A percentile compares a stretch with the other conserved stretches of the same genome.
phyloP scores from a whole-genome alignment of 2,329 filamentous ascomycete genomes.

The Fusarium tanahbumbuense region DNA sequence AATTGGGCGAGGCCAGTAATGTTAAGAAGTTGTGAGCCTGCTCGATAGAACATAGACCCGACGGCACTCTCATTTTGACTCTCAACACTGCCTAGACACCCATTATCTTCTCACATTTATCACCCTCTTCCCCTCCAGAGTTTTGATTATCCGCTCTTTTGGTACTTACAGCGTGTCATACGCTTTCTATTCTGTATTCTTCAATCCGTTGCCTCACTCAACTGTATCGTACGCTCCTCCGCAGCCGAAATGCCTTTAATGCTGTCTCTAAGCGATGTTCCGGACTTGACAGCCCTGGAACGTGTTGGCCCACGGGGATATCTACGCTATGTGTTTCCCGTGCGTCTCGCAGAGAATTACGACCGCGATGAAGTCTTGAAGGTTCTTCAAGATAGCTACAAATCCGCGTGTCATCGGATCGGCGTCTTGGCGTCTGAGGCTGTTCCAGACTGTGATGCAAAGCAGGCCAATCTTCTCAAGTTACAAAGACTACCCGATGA shows the following conservation, averaged over 20 bases:
- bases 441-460: conserved; percentile 12
- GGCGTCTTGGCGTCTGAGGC: conserved; percentile 22
- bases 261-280: neutral
- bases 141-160: neutral
- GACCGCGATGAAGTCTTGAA: neutral
- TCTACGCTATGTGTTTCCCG: conserved; percentile 28
- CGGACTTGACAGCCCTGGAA: conserved; percentile 18
- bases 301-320: conserved; percentile 23
- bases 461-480: conserved; percentile 15
- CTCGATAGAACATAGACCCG: neutral
- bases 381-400: conserved; percentile 3
- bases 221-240: rapidly evolving
- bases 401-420: conserved; percentile 5
- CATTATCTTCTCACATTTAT: neutral
- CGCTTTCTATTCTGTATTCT: neutral
- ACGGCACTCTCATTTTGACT: neutral
- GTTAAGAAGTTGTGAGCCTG: neutral
- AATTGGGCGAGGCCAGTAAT: neutral
- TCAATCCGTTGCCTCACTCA: too few species aligned
- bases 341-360: conserved; percentile 2
- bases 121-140: neutral
- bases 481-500: conserved; percentile 2
- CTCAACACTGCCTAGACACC: too few species aligned
- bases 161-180: neutral
- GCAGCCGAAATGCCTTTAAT: neutral